Evolutionary conservation across 2,329 filamentous ascomycete genomes (phyloP).

Genomic region (Colletotrichum tamarilloi): DNA sequence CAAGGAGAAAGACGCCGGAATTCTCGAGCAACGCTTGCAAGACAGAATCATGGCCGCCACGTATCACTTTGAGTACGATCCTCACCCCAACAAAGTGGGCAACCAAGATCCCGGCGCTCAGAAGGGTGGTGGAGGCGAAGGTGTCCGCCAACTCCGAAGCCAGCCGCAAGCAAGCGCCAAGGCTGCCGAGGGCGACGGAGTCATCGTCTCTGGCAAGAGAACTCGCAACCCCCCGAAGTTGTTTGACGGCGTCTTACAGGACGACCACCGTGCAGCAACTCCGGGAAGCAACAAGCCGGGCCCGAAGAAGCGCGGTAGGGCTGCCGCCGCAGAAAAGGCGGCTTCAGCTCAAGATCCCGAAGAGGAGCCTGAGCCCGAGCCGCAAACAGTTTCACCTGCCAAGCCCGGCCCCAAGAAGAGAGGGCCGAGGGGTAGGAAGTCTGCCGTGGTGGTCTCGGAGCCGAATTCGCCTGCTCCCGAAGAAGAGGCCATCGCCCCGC

Average conservation of each 20-base stretch:
- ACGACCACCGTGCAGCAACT: constrained; percentile 63
- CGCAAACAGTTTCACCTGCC: constrained; percentile 13
- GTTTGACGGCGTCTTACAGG: constrained; percentile 62
- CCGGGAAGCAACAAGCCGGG: constrained; percentile 46
- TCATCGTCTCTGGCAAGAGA: constrained; percentile 63
- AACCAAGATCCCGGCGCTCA: constrained; percentile 69
- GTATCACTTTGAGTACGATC: constrained; percentile 72
- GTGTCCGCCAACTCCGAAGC: constrained; percentile 64
- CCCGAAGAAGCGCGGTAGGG: constrained; percentile 45
- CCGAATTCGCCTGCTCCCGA: constrained; percentile 27
- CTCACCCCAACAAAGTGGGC: constrained; percentile 66
- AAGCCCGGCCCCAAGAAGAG: constrained; percentile 27
- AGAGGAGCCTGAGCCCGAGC: constrained; percentile 19
- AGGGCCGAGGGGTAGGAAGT: constrained; percentile 27
- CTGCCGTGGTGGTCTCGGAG: constrained; percentile 27
- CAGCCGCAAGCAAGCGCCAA: constrained; percentile 68
- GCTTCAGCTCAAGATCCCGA: constrained; percentile 16
- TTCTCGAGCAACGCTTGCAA: constrained; percentile 55
- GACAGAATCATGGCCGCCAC: constrained; percentile 69
- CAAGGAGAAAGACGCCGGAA: constrained; percentile 53
- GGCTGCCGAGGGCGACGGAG: constrained; percentile 61
- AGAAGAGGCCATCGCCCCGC: constrained; percentile 23
- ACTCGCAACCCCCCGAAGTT: constrained; percentile 62
- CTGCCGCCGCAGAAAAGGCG: constrained; percentile 16
- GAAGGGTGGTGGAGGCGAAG: constrained; percentile 64